These are phyloP conservation scores for Claviceps sp. DNA, from an alignment of 2,329 filamentous ascomycete species.

Conservation along the genomic window DNA sequence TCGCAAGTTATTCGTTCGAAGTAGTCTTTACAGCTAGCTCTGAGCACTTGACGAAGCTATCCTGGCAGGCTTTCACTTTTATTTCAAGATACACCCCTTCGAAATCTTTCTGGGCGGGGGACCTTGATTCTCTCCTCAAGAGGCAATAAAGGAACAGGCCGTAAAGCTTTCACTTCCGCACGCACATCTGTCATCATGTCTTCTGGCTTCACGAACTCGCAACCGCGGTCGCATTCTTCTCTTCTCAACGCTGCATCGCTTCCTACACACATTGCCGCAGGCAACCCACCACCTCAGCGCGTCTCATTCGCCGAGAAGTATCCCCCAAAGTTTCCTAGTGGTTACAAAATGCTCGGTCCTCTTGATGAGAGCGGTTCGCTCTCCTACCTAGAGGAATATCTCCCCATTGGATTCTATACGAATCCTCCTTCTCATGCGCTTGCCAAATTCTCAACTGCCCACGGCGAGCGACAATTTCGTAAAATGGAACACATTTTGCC, in stretches of 20 bases:
- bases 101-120: too few relatives aligned
- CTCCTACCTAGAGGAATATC: slow-evolving; percentile 22
- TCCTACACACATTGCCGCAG: slow-evolving; percentile 10
- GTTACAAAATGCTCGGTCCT: slow-evolving; percentile 21
- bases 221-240: background rate
- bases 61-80: background rate
- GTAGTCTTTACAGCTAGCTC: background rate
- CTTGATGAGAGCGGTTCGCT: slow-evolving; percentile 13
- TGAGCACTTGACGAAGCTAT: background rate
- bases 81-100: too few relatives aligned
- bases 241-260: slow-evolving; percentile 6
- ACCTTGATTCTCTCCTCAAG: background rate
- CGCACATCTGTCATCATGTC: background rate
- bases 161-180: background rate
- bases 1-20: background rate
- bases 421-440: slow-evolving; percentile 15
- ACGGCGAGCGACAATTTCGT: slow-evolving; percentile 18
- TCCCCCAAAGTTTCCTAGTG: slow-evolving; percentile 21
- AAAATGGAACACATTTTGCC: slow-evolving; percentile 15
- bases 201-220: background rate
- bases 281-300: slow-evolving; percentile 13
- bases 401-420: slow-evolving; percentile 24
- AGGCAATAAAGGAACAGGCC: background rate
- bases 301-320: slow-evolving; percentile 19
- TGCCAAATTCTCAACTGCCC: slow-evolving; percentile 27